Evolutionary conservation across 2,329 filamentous ascomycete species (phyloP).

Genomic region (Aspergillus ruber): DNA sequence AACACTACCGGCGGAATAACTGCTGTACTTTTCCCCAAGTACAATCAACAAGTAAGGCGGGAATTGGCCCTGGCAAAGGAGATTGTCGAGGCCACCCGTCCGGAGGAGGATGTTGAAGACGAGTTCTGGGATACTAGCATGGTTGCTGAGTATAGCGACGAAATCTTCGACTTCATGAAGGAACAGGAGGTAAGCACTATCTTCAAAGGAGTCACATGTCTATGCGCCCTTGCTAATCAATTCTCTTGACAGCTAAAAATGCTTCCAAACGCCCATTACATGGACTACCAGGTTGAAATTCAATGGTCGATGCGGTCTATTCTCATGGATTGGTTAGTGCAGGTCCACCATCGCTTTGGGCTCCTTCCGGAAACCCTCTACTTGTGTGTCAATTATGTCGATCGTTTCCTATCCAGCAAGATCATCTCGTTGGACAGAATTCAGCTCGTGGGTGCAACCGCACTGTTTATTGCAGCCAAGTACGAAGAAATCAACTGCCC

Average conservation of each 20-base stretch:
- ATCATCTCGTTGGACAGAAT: slow-evolving; percentile 91
- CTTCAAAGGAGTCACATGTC: background rate
- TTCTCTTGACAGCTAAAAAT: slow-evolving; percentile 56
- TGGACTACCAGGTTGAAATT: slow-evolving; percentile 95
- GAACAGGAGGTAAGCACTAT: slow-evolving; percentile 65
- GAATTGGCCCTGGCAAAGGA: slow-evolving; percentile 65
- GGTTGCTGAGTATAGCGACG: slow-evolving; percentile 93
- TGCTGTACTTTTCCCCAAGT: slow-evolving; percentile 64
- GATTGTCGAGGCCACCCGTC: slow-evolving; percentile 61
- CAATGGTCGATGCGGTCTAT: slow-evolving; percentile 98
- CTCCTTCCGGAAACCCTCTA: slow-evolving; percentile 93
- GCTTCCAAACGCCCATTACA: slow-evolving; percentile 86
- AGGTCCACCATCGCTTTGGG: slow-evolving; percentile 87
- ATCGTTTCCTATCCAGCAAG: slow-evolving; percentile 91
- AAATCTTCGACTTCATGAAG: slow-evolving; percentile 91
- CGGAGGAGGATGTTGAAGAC: slow-evolving; percentile 72
- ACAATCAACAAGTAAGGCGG: slow-evolving; percentile 61
- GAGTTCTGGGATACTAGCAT: slow-evolving; percentile 92
- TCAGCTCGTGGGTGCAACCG: slow-evolving; percentile 91
- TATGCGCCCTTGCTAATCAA: slow-evolving; percentile 14
- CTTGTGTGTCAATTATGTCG: slow-evolving; percentile 91
- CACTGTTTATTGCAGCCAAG: slow-evolving; percentile 91
- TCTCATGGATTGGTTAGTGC: slow-evolving; percentile 95
- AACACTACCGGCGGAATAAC: slow-evolving; percentile 62
- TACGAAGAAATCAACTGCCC: slow-evolving; percentile 99